A percentile compares a stretch with the other conserved stretches of the same genome.
Evolutionary conservation across 2,329 filamentous ascomycete genomes (phyloP).

Genomic region (Amphichorda felina): DNA sequence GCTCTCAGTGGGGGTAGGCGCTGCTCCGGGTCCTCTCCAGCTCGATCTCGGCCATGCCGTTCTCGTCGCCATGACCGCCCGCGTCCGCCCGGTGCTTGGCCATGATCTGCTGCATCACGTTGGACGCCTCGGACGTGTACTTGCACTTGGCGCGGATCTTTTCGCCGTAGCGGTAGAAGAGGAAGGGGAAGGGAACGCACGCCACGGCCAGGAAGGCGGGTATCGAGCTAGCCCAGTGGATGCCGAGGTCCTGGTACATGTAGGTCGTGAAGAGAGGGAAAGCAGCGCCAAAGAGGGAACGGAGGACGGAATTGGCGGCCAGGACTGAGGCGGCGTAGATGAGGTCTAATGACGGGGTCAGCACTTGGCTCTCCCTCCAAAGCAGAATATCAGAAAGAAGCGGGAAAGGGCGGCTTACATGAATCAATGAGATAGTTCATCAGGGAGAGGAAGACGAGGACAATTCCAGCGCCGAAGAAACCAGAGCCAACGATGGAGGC

Average conservation of each 20-base stretch:
- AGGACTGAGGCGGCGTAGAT: conserved; percentile 68
- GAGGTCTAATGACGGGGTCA: conserved; percentile 32
- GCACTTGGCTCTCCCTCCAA: neutral
- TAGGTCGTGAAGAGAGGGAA: conserved; percentile 61
- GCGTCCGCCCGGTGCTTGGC: conserved; percentile 12
- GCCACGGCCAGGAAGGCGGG: conserved; percentile 63
- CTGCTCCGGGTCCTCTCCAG: conserved; percentile 2
- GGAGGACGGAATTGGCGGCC: conserved; percentile 60
- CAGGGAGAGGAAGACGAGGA: conserved; percentile 54
- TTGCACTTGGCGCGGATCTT: conserved; percentile 55
- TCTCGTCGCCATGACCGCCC: conserved; percentile 16
- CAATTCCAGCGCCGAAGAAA: conserved; percentile 42
- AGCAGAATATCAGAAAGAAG: too few relatives aligned
- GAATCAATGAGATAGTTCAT: conserved; percentile 59
- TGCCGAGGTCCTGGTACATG: conserved; percentile 49
- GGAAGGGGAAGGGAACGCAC: conserved; percentile 62
- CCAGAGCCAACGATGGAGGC: conserved; percentile 31
- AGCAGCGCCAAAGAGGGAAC: conserved; percentile 58
- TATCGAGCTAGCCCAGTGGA: conserved; percentile 65
- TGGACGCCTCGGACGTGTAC: conserved; percentile 55
- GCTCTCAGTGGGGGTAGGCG: neutral
- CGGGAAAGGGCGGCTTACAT: conserved; percentile 21
- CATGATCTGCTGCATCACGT: conserved; percentile 38
- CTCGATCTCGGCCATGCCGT: conserved; percentile 2
- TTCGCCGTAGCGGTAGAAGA: conserved; percentile 63